Conservation (phyloP, 2,329 filamentous ascomycete species). For the Pseudogymnoascus sp. region DNA sequence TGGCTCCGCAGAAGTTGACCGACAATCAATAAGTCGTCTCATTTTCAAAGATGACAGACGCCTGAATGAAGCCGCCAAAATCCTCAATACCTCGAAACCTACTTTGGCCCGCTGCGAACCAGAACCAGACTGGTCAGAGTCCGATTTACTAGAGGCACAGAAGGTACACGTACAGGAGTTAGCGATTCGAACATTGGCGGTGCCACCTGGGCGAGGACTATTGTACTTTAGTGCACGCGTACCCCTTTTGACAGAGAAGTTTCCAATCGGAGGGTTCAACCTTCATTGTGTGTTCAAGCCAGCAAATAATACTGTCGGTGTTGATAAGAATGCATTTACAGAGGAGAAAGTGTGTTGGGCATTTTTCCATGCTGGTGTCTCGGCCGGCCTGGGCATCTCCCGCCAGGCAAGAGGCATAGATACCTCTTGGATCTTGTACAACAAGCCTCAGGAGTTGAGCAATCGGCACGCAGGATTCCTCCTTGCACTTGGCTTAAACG, state of each 20-base stretch:
- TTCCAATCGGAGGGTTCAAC: constrained; percentile 83
- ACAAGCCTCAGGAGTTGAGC: constrained; percentile 86
- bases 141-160: constrained; percentile 82
- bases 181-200: constrained; percentile 78
- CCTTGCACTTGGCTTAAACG: constrained; percentile 83
- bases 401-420: constrained; percentile 87
- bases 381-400: constrained; percentile 87
- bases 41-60: constrained; percentile 90
- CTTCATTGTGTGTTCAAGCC: constrained; percentile 88
- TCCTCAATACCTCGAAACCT: constrained; percentile 79
- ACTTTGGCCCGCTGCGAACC: constrained; percentile 71
- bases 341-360: constrained; percentile 98
- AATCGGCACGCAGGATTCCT: constrained; percentile 96
- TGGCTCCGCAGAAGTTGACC: constrained; percentile 75
- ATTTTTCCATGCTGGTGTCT: constrained; percentile 94
- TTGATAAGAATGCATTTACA: constrained; percentile 77
- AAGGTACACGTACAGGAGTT: constrained; percentile 83
- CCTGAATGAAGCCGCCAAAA: constrained; percentile 73
- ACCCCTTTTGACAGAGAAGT: constrained; percentile 86
- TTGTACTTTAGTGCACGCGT: constrained; percentile 81
- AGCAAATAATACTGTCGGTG: constrained; percentile 84
- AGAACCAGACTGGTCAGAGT: constrained; percentile 73
- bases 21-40: constrained; percentile 72
- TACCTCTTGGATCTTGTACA: constrained; percentile 97
- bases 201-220: constrained; percentile 80